A percentile compares a stretch with the other conserved stretches of the same genome.
phyloP scores from a whole-genome alignment of 2,329 filamentous ascomycete genomes.

The Eurotiales sp. region DNA sequence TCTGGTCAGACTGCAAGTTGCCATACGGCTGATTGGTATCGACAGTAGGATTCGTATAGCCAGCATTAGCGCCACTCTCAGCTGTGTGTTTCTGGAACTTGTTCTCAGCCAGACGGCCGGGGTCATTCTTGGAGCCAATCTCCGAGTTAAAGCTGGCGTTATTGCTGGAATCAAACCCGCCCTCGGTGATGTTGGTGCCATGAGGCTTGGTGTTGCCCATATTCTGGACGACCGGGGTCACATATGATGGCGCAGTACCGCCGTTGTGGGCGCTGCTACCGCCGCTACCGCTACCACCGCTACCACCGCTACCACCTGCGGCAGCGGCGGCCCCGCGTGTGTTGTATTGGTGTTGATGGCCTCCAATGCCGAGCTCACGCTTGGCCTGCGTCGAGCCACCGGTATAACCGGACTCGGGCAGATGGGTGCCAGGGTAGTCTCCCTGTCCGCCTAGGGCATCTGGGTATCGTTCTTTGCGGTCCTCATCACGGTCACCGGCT shows the following conservation, averaged over 20 bases:
- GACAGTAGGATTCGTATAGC: constrained; percentile 17
- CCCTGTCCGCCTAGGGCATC: constrained; percentile 37
- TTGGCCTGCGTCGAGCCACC: constrained; percentile 33
- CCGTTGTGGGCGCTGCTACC: constrained; percentile 26
- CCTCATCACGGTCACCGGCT: constrained; percentile 44
- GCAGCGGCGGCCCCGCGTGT: constrained; percentile 15
- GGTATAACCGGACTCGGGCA: constrained; percentile 30
- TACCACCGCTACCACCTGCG: no score
- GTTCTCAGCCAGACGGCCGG: constrained; percentile 46
- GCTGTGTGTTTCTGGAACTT: constrained; percentile 30
- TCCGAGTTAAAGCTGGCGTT: constrained; percentile 52
- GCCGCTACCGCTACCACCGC: no score
- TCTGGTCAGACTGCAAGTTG: constrained; percentile 16
- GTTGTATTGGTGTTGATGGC: constrained; percentile 20
- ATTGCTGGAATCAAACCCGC: constrained; percentile 40
- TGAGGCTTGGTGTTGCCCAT: constrained; percentile 40
- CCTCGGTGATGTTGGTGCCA: constrained; percentile 50
- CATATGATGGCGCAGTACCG: constrained; percentile 36
- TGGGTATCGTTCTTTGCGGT: constrained; percentile 42
- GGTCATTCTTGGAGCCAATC: constrained; percentile 55
- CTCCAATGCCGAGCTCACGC: constrained; percentile 24
- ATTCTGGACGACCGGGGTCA: constrained; percentile 31
- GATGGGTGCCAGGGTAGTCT: constrained; percentile 35
- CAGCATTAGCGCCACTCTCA: constrained; percentile 27
- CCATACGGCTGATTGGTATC: constrained; percentile 24